Percentiles rank a stretch among this genome's conserved stretches.
Evolutionary conservation across 2,329 filamentous ascomycete species (phyloP).

Genomic region (Stachybotrys chartarum): DNA sequence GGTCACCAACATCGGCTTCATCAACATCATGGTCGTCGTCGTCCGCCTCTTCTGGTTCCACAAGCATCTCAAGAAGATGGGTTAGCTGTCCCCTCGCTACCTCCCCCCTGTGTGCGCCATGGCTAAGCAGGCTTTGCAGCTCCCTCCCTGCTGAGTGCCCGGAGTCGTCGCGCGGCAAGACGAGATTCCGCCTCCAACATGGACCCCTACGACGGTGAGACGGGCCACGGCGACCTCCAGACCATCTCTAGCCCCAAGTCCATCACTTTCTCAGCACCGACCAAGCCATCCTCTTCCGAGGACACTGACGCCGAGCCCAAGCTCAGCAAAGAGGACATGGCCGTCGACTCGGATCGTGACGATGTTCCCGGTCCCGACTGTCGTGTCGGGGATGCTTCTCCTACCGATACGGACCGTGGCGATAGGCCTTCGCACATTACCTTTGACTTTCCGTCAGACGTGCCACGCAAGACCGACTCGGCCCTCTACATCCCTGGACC

Average conservation of each 20-base stretch:
- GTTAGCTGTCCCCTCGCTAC: constrained; percentile 10
- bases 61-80: constrained; percentile 32
- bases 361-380: not conserved
- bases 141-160: not conserved
- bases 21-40: constrained; percentile 41
- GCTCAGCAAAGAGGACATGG: not conserved
- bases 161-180: not conserved
- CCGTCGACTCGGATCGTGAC: not conserved
- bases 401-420: not conserved
- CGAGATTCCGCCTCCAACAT: not conserved
- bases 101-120: not conserved
- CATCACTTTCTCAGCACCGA: not conserved
- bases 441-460: constrained; percentile 17
- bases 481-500: constrained; percentile 23
- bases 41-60: constrained; percentile 42
- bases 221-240: not conserved
- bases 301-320: not conserved
- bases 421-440: constrained; percentile 11
- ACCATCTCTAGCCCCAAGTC: not conserved
- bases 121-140: not conserved
- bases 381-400: not conserved
- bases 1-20: constrained; percentile 38
- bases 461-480: constrained; percentile 14
- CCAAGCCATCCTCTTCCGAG: not conserved
- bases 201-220: not conserved